Percentiles rank a stretch among this genome's conserved stretches.
Conservation (phyloP, 2,329 filamentous ascomycete species). For the Didymella pomorum region DNA sequence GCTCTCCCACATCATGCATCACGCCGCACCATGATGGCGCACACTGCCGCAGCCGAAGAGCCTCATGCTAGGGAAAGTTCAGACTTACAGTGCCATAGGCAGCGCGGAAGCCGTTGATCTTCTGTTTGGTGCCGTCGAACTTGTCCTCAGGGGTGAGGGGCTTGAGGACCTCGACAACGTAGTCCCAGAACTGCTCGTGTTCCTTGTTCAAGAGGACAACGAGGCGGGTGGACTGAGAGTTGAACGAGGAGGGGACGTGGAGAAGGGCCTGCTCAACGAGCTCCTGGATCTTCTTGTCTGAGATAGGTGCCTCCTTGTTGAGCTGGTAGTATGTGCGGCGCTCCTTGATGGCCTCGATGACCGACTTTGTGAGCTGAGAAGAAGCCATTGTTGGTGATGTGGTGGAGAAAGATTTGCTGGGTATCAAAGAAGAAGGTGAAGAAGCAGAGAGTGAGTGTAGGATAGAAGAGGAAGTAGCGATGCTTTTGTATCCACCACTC, state of each 20-base stretch:
- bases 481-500: constrained; percentile 36
- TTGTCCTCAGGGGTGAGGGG: constrained; percentile 71
- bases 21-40: constrained; percentile 3
- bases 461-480: constrained; percentile 18
- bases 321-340: constrained; percentile 76
- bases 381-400: constrained; percentile 49
- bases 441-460: constrained; percentile 16
- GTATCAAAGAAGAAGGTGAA: constrained; percentile 20
- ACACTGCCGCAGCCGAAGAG: not conserved
- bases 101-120: constrained; percentile 68
- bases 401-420: constrained; percentile 27
- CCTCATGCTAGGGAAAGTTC: not conserved
- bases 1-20: constrained; percentile 9
- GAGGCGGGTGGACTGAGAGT: constrained; percentile 82
- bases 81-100: constrained; percentile 76
- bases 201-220: constrained; percentile 82
- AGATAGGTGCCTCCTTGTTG: constrained; percentile 68
- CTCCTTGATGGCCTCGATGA: constrained; percentile 68
- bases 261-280: constrained; percentile 68
- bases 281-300: constrained; percentile 67
- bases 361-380: constrained; percentile 28
- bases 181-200: constrained; percentile 88
- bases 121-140: constrained; percentile 64
- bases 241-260: constrained; percentile 83
- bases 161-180: constrained; percentile 70